Base-by-base conservation (phyloP, 768 basidiomycete species). In the Auricularia auricula-judae region DNA sequence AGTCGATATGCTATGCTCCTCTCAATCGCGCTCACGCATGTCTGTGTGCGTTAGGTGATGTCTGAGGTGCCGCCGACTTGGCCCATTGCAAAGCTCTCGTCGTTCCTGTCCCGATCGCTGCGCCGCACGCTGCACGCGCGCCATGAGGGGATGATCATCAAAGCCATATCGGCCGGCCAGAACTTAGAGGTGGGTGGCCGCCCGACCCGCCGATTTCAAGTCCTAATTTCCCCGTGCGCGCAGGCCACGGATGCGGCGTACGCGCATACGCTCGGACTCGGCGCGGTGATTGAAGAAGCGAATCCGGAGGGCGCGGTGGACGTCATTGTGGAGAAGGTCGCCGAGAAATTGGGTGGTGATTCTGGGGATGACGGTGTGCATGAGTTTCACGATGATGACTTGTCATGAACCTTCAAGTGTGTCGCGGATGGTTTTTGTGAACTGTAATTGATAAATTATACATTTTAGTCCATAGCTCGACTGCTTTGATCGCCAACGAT, bases 71-170 rank as follows among this genome's bases (percentile, higher is more conserved):
- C 93, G 3, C 72, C 82, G 62, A 77, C 83, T 34, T 96, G 93
- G 93, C 83, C 92, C 1, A 75, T 95, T 14, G 78, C 80, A 21
- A 75, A 82, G 10, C 79, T 95, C 65, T 84, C 90, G 0, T 83
- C 86, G 3, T 94, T 96, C 78, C 77, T 96, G 34, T 76, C 84
- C 3, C 86, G 91, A 16, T 91, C 91, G 3, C 83, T 93, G 65
- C 83, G 91, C 29, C 80, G 89, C 67, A 84, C 85, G 8, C 75
- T 92, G 29, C 93, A 96, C 70, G 76, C 80, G 12, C 75, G 77
- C 23, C 85, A 87, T 58, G 88, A 93, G 72, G 84, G 83, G 4
- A 81, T 84, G 71, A 87, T 96, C 62, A 73, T 94, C 64, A 95
- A 91, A 73, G 84, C 85, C 18, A 80, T 96, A 64, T 84, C 84